phyloP scores from a whole-genome alignment of 2,329 filamentous ascomycete species.

The Remersonia thermophila region DNA sequence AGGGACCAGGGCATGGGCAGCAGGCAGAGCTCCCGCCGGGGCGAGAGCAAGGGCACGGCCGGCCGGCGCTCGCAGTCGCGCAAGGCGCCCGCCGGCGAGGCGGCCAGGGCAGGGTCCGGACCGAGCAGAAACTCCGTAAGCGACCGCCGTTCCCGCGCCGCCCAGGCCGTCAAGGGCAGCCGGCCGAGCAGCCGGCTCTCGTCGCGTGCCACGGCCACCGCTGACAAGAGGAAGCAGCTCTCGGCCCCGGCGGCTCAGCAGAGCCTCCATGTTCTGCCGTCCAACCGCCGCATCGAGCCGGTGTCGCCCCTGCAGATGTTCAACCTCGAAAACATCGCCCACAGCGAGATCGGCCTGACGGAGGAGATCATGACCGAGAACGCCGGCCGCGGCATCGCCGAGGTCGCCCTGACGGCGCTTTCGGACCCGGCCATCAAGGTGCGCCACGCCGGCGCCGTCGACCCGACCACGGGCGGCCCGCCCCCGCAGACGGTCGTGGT shows the following conservation, averaged over 20 bases:
- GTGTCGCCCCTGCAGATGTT: constrained; percentile 74
- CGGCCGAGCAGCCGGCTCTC: constrained; percentile 19
- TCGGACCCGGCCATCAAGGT: constrained; percentile 48
- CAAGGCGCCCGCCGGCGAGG: constrained; percentile 34
- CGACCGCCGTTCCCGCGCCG: constrained; percentile 16
- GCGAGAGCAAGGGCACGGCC: constrained; percentile 39
- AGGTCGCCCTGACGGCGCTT: constrained; percentile 63
- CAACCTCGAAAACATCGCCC: constrained; percentile 82
- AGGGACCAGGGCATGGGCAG: constrained; percentile 42
- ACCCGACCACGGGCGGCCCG: constrained; percentile 15
- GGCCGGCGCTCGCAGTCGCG: constrained; percentile 42
- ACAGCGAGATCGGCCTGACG: constrained; percentile 72
- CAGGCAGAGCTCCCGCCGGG: constrained; percentile 36
- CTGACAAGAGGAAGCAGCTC: constrained; percentile 28
- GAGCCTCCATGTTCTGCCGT: constrained; percentile 42
- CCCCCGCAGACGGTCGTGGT: constrained; percentile 46
- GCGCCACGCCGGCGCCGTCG: constrained; percentile 31
- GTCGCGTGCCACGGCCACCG: constrained; percentile 15
- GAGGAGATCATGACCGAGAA: constrained; percentile 90
- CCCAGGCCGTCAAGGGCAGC: constrained; percentile 16
- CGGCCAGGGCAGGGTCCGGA: constrained; percentile 12
- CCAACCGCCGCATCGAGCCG: constrained; percentile 46
- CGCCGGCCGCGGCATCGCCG: constrained; percentile 75
- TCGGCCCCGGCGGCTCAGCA: constrained; percentile 14
- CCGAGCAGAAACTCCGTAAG: constrained; percentile 37